Percentiles rank a stretch among this genome's conserved stretches.
Evolutionary conservation across 768 basidiomycete species (phyloP).

Genomic region (Tricholoma matsutake): DNA sequence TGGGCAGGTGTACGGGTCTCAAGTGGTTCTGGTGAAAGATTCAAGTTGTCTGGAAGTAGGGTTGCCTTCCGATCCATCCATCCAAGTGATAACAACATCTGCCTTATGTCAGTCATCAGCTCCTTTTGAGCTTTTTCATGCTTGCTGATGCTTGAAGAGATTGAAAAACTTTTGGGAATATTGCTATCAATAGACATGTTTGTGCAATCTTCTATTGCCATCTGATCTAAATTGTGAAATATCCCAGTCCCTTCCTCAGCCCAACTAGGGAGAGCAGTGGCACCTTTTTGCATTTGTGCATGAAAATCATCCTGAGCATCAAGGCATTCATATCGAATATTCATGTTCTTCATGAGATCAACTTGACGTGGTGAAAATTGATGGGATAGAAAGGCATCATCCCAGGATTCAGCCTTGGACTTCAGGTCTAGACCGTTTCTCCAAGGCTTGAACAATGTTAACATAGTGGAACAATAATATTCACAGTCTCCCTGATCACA

Average conservation of each 20-base stretch:
- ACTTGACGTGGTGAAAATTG: constrained; percentile 10
- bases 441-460: too few relatives aligned
- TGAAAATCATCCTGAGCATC: constrained; percentile 21
- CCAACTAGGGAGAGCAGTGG: constrained; percentile 8
- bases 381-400: constrained; percentile 14
- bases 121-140: neutral
- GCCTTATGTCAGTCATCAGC: neutral
- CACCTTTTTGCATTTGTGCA: too few relatives aligned
- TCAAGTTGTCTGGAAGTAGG: neutral
- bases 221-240: too few relatives aligned
- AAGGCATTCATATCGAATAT: constrained; percentile 26
- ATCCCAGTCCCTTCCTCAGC: too few relatives aligned
- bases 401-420: constrained; percentile 6
- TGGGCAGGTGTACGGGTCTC: neutral
- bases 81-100: neutral
- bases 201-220: too few relatives aligned
- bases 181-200: too few relatives aligned
- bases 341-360: constrained; percentile 24
- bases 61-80: neutral
- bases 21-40: neutral
- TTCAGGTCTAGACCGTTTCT: too few relatives aligned
- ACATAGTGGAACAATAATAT: too few relatives aligned
- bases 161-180: too few relatives aligned
- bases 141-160: too few relatives aligned
- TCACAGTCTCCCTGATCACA: too few relatives aligned